Base-by-base conservation (phyloP, 1,139 yeast genomes). In the Geotrichum fermentans region DNA sequence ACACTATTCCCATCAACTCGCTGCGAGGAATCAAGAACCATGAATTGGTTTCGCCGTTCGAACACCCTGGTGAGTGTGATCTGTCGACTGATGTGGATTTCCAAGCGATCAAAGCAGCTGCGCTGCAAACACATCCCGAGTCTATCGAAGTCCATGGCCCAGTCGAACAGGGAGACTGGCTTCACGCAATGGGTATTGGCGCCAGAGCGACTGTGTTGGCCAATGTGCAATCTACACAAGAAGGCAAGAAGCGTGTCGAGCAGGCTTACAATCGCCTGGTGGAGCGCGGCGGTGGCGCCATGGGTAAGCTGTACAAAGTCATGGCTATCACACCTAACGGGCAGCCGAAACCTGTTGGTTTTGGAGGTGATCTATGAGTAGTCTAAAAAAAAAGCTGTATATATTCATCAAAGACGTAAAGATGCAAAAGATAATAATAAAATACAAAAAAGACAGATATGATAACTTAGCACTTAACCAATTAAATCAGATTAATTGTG, bases 81-180 rank as follows among this genome's bases (percentile, higher is more conserved):
- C 72, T 87, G 41, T 85, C 95, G 0, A 82, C 84, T 0, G 95
- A 87, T 61, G 96, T 87, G 11, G 96, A 87, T 63, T 87, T 87
- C 59, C 74, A 72, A 40, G 83, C 82, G 11, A 66, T 83, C 49
- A 70, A 68, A 28, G 60, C 63, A 8, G 70, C 73, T 3, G 72
- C 73, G 1, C 42, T 52, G 22, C 55, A 59, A 55, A 26, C 55
- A 61, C 38, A 61, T 61, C 13, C 53, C 0, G 53, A 58, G 11
- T 45, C 37, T 1, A 68, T 68, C 18, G 64, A 65, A 11, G 67
- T 61, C 4, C 61, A 64, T 46, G 92, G 89, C 0, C 86, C 92
- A 0, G 75, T 77, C 0, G 80, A 80, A 45, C 96, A 87, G 62
- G 94, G 90, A 2, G 88, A 83, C 59, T 87, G 89, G 82, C 72